phyloP scores from a whole-genome alignment of 139 green algal species.

The Coelastrella sp. region DNA sequence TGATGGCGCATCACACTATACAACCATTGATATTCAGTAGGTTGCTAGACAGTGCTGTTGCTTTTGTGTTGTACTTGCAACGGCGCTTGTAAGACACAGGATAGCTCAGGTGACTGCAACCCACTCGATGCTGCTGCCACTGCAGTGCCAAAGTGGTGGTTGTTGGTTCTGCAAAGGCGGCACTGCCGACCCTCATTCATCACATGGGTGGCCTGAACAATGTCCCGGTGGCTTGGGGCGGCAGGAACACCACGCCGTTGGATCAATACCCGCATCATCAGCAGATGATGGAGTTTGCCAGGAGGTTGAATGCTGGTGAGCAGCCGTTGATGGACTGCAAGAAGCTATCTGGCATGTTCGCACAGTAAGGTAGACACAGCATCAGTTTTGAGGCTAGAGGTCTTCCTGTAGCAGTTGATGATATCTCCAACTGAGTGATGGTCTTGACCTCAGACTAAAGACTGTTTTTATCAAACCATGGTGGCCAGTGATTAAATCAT shows the following conservation, averaged over 20 bases:
- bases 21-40: no score
- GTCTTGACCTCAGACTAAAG: no score
- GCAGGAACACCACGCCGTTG: background rate
- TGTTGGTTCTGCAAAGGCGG: conserved; percentile 13
- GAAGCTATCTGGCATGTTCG: background rate
- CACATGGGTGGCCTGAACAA: conserved; percentile 21
- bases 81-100: no score
- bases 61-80: no score
- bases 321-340: conserved; percentile 7
- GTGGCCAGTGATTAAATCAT: no score
- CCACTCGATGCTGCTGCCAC: background rate
- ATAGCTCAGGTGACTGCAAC: no score
- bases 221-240: conserved; percentile 26
- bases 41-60: no score
- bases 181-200: conserved; percentile 11
- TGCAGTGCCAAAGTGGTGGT: conserved; percentile 39
- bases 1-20: background rate
- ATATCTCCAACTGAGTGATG: no score
- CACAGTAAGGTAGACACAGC: background rate
- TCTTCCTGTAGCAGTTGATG: no score
- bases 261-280: background rate
- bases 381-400: no score
- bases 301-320: conserved; percentile 30
- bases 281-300: conserved; percentile 37
- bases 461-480: no score